Evolutionary conservation across 768 basidiomycete genomes (phyloP).

Genomic region (Mycena amicta): DNA sequence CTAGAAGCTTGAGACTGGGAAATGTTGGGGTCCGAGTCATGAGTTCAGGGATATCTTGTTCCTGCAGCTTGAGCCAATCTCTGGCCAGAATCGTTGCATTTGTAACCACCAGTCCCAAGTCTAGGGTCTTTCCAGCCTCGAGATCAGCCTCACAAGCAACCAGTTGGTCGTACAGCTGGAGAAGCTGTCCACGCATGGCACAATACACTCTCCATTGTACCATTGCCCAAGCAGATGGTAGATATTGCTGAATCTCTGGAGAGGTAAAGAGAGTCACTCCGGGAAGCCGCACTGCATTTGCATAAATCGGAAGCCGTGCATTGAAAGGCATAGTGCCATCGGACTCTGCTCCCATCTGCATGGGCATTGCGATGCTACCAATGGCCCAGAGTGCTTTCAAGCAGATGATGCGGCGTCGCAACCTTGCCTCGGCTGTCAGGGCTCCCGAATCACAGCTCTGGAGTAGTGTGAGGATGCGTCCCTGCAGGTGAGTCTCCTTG

Average conservation of each 20-base stretch:
- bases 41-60: background rate
- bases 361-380: background rate
- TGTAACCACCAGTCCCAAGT: background rate
- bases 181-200: background rate
- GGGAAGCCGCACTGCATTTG: background rate
- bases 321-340: background rate
- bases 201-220: background rate
- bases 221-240: background rate
- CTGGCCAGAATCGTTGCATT: background rate
- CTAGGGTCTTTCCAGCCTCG: background rate
- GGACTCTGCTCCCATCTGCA: background rate
- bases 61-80: background rate
- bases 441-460: conserved; percentile 1
- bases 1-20: background rate
- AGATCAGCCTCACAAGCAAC: background rate
- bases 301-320: background rate
- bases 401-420: background rate
- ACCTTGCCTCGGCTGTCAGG: background rate
- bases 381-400: conserved; percentile 1
- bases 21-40: background rate
- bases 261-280: background rate
- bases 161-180: background rate
- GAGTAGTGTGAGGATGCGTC: background rate
- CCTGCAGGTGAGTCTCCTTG: background rate
- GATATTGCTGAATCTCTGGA: background rate